Evolutionary conservation across 2,329 filamentous ascomycete species (phyloP).

Genomic region (Pezicula neosporulosa): DNA sequence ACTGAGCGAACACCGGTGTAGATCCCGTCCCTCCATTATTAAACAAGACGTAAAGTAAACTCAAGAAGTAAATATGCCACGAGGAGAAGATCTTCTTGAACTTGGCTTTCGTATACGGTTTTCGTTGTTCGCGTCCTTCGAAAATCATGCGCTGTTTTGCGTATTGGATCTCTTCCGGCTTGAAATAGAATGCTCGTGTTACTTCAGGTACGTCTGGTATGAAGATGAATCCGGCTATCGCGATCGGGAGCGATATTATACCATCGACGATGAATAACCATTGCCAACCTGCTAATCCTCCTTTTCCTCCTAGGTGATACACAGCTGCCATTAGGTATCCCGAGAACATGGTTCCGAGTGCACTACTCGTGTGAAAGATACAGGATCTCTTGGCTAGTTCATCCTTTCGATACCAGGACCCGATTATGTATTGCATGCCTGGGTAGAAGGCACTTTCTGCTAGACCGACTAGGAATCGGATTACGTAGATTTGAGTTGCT

Average conservation of each 20-base stretch:
- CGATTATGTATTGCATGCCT: slow-evolving; percentile 53
- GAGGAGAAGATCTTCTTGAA: slow-evolving; percentile 41
- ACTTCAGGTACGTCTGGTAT: slow-evolving; percentile 49
- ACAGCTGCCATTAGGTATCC: slow-evolving; percentile 54
- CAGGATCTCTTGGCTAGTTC: slow-evolving; percentile 57
- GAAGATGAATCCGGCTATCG: slow-evolving; percentile 43
- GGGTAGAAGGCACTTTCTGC: slow-evolving; percentile 53
- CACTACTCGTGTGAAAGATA: slow-evolving; percentile 44
- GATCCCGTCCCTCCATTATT: slow-evolving; percentile 51
- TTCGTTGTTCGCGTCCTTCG: slow-evolving; percentile 40
- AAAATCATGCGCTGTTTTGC: slow-evolving; percentile 45
- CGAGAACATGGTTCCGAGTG: slow-evolving; percentile 29
- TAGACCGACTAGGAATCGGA: slow-evolving; percentile 37
- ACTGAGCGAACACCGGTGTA: slow-evolving; percentile 7
- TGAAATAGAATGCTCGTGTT: slow-evolving; percentile 44
- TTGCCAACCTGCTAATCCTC: slow-evolving; percentile 50
- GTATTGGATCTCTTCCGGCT: slow-evolving; percentile 35
- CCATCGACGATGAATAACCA: slow-evolving; percentile 51
- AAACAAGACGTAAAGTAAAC: slow-evolving; percentile 47
- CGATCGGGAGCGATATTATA: slow-evolving; percentile 49
- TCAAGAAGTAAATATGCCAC: slow-evolving; percentile 48
- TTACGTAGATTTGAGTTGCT: slow-evolving; percentile 33
- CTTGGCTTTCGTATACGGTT: slow-evolving; percentile 46
- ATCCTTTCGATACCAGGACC: slow-evolving; percentile 53
- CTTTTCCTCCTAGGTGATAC: slow-evolving; percentile 41